Percentiles rank a stretch among this genome's conserved stretches.
Evolutionary conservation across 805 yeast genomes (phyloP).

Genomic region (Henningerozyma blattae): DNA sequence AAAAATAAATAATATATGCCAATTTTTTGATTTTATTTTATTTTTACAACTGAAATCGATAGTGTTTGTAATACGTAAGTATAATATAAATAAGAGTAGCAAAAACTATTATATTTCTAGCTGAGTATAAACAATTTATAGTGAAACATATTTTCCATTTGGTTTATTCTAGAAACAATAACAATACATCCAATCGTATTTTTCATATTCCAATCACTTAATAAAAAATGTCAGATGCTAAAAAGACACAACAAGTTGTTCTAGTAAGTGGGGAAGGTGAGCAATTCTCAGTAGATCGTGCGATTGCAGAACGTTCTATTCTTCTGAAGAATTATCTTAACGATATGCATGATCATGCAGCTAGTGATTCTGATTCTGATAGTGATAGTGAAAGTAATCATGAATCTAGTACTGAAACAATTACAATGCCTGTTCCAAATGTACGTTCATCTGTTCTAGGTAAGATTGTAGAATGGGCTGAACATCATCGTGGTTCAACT

Average conservation of each 20-base stretch:
- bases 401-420: conserved; percentile 53
- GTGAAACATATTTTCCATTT: too few species aligned
- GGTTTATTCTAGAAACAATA: too few species aligned
- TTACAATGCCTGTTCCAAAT: conserved; percentile 81
- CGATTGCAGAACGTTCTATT: conserved; percentile 78
- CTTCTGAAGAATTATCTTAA: conserved; percentile 78
- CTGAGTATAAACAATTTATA: too few species aligned
- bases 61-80: too few species aligned
- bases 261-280: conserved; percentile 76
- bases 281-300: conserved; percentile 59
- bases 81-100: too few species aligned
- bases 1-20: too few species aligned
- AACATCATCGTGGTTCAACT: conserved; percentile 73
- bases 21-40: too few species aligned
- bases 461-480: conserved; percentile 94
- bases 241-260: conserved; percentile 31
- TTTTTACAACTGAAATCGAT: too few species aligned
- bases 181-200: too few species aligned
- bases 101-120: too few species aligned
- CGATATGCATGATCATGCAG: conserved; percentile 52
- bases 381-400: conserved; percentile 29
- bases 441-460: conserved; percentile 78
- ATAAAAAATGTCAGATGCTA: too few species aligned
- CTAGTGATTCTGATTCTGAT: conserved; percentile 25
- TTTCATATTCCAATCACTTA: too few species aligned